A percentile compares a stretch with the other conserved stretches of the same genome.
Conservation (phyloP, 176 grass and related monocot genomes). For the Raddia distichophylla region DNA sequence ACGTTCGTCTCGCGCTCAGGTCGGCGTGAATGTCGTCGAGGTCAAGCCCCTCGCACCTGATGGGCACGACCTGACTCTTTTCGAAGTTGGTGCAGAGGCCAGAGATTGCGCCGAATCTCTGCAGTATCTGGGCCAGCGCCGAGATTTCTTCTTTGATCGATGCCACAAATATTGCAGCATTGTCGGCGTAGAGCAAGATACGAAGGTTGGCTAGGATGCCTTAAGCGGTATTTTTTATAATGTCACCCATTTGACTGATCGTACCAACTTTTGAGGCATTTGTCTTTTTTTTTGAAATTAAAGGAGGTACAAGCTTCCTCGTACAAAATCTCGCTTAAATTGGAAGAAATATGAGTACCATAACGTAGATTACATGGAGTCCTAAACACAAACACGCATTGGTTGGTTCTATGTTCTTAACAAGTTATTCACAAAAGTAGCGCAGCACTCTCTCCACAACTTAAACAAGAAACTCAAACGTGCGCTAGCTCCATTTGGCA, state of each 20-base stretch:
- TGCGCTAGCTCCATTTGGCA: neutral
- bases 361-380: neutral
- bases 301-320: neutral
- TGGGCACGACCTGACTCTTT: too few species aligned
- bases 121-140: too few species aligned
- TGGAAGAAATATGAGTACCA: neutral
- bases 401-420: neutral
- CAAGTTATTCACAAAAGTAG: neutral
- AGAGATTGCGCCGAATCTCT: too few species aligned
- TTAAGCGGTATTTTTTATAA: neutral
- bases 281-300: neutral
- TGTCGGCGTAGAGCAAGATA: too few species aligned
- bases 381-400: neutral
- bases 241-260: neutral
- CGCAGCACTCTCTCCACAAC: neutral
- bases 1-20: too few species aligned
- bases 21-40: too few species aligned
- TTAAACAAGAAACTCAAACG: neutral
- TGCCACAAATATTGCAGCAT: too few species aligned
- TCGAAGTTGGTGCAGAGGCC: too few species aligned
- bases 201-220: too few species aligned
- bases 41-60: too few species aligned
- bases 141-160: too few species aligned
- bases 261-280: neutral
- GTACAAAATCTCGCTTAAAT: neutral